Percentiles rank a stretch among this genome's conserved stretches.
Evolutionary conservation across 306 rosid genomes (phyloP).

Genomic region (Gastrolobium villosum): DNA sequence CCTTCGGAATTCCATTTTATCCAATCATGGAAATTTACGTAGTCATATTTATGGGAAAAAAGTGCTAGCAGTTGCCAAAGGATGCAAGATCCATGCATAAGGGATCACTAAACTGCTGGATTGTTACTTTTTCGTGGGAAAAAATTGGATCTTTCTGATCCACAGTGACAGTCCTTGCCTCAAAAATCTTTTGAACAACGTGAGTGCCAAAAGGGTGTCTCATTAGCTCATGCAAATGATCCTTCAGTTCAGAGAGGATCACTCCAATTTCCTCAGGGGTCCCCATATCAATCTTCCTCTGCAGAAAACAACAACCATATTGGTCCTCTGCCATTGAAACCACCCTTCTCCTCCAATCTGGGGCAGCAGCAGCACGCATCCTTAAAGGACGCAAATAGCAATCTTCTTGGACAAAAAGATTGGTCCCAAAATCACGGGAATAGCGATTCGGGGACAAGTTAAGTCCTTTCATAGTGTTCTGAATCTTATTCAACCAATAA

Average conservation of each 20-base stretch:
- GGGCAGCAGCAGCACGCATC: too few relatives aligned
- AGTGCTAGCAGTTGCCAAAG: not conserved
- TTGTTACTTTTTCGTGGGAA: not conserved
- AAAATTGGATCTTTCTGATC: not conserved
- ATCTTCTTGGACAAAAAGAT: too few relatives aligned
- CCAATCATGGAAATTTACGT: not conserved
- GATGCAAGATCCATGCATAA: not conserved
- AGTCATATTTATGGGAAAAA: constrained; percentile 20
- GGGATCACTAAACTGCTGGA: not conserved
- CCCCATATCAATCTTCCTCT: not conserved
- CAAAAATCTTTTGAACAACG: constrained; percentile 44
- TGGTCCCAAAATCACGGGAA: too few relatives aligned
- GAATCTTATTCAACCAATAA: too few relatives aligned
- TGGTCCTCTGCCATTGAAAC: constrained; percentile 34
- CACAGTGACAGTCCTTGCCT: not conserved
- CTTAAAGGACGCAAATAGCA: too few relatives aligned
- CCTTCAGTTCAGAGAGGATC: constrained; percentile 26
- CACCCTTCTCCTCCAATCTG: not conserved
- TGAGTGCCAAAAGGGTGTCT: constrained; percentile 25
- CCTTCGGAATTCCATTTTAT: not conserved
- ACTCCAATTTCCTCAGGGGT: not conserved
- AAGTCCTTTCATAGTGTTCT: too few relatives aligned
- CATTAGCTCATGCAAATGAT: constrained; percentile 37
- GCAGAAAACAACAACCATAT: constrained; percentile 9
- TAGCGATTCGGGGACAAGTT: too few relatives aligned